Evolutionary conservation across 1,284 basidiomycete species (phyloP).

Genomic region (Apiotrichum akiyoshidainum): DNA sequence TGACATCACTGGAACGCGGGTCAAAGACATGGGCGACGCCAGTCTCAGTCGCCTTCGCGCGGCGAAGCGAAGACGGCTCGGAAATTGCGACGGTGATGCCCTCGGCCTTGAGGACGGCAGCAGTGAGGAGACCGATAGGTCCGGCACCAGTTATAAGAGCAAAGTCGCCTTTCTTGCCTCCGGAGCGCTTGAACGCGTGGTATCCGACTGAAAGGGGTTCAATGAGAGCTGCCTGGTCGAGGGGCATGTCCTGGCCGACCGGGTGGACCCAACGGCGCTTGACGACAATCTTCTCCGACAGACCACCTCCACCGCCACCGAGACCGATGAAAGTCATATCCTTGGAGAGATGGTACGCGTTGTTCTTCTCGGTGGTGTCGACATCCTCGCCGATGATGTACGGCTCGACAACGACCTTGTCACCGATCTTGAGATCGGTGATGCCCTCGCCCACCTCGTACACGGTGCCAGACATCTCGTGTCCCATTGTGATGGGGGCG

Average conservation of each 20-base stretch:
- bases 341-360: slow-evolving; percentile 21
- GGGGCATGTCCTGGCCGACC: slow-evolving; percentile 15
- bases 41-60: slow-evolving; percentile 14
- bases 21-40: slow-evolving; percentile 18
- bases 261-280: slow-evolving; percentile 22
- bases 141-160: slow-evolving; percentile 19
- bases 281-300: slow-evolving; percentile 19
- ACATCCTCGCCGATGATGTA: slow-evolving; percentile 15
- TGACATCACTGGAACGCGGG: slow-evolving; percentile 13
- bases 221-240: slow-evolving; percentile 22
- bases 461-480: slow-evolving; percentile 46
- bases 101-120: slow-evolving; percentile 20
- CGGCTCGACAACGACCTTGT: slow-evolving; percentile 40
- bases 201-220: slow-evolving; percentile 20
- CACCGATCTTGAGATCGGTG: slow-evolving; percentile 22
- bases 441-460: slow-evolving; percentile 31
- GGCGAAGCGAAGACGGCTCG: slow-evolving; percentile 12
- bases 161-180: slow-evolving; percentile 17
- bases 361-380: slow-evolving; percentile 12
- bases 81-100: slow-evolving; percentile 17
- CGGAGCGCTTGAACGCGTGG: slow-evolving; percentile 17
- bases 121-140: slow-evolving; percentile 20
- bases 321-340: slow-evolving; percentile 23
- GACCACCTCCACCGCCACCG: slow-evolving; percentile 17
- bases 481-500: slow-evolving; percentile 44